These are phyloP conservation scores for Aspergillus affinis DNA, from an alignment of 495 filamentous ascomycete genomes.

Conservation along the genomic window DNA sequence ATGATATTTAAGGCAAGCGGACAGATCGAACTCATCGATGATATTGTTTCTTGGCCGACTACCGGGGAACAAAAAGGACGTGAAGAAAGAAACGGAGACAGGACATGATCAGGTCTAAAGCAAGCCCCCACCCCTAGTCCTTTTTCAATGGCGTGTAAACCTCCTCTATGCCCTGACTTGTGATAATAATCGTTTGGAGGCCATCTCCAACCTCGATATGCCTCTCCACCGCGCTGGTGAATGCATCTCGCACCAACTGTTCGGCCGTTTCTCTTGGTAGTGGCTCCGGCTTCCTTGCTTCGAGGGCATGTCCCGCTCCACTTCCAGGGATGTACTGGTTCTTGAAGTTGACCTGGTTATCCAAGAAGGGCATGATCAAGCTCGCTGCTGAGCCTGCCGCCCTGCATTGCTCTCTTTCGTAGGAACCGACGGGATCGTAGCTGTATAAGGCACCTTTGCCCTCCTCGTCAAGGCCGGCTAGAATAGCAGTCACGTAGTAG, in stretches of 20 bases:
- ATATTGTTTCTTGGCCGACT: background rate
- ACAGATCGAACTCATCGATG: background rate
- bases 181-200: conserved; percentile 92
- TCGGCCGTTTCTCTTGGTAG: conserved; percentile 73
- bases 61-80: conserved; percentile 44
- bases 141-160: conserved; percentile 80
- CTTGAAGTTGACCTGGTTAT: conserved; percentile 99
- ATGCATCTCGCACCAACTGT: conserved; percentile 90
- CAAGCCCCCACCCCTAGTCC: conserved; percentile 61
- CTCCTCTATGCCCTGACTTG: conserved; percentile 84
- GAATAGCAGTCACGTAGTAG: conserved; percentile 91
- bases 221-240: conserved; percentile 95
- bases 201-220: conserved; percentile 99
- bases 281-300: conserved; percentile 59
- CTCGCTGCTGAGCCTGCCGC: conserved; percentile 94
- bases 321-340: conserved; percentile 95
- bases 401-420: conserved; percentile 93
- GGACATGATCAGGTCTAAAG: background rate
- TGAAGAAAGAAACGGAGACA: no score
- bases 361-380: conserved; percentile 97
- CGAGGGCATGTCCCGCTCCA: conserved; percentile 76
- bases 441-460: conserved; percentile 93
- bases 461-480: conserved; percentile 92
- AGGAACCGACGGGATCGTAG: conserved; percentile 96
- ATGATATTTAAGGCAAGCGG: background rate